phyloP scores from a whole-genome alignment of 805 yeast genomes.

The Sugiyamaella americana region DNA sequence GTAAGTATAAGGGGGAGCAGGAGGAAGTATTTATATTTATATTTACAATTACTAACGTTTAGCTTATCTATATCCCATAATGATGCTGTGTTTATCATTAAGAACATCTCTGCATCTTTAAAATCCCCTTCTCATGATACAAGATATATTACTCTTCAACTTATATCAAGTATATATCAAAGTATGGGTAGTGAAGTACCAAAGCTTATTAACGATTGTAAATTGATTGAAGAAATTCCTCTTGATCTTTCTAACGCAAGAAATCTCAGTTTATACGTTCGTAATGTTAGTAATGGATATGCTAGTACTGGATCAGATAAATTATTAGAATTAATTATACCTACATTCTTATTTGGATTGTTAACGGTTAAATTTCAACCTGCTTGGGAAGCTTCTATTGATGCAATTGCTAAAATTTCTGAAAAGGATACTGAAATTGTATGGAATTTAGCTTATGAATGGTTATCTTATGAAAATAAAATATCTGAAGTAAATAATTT shows the following conservation, averaged over 20 bases:
- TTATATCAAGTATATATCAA: constrained; percentile 4
- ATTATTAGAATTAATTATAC: constrained; percentile 32
- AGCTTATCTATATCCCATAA: background rate
- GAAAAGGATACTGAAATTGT: constrained; percentile 35
- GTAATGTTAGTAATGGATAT: constrained; percentile 49
- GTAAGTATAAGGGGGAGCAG: background rate
- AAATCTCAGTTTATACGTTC: constrained; percentile 63
- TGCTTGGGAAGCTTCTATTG: constrained; percentile 71
- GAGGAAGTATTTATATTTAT: no score
- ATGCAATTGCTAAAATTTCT: constrained; percentile 46
- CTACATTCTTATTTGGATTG: constrained; percentile 59
- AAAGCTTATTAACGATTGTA: constrained; percentile 15
- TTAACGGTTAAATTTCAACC: constrained; percentile 75
- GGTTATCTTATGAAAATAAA: constrained; percentile 27
- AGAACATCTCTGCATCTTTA: background rate
- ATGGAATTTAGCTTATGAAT: constrained; percentile 48
- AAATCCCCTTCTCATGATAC: constrained; percentile 41
- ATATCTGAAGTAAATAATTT: constrained; percentile 10
- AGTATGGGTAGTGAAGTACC: constrained; percentile 9
- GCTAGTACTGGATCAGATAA: constrained; percentile 28
- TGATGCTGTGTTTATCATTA: background rate
- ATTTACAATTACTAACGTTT: no score
- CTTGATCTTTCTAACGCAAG: constrained; percentile 63
- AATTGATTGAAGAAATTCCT: constrained; percentile 64
- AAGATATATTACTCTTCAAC: constrained; percentile 47